A percentile compares a stretch with the other conserved stretches of the same genome.
These are phyloP conservation scores for Ulota crispa DNA, from an alignment of 225 moss, liverwort and hornwort species.

Conservation along the genomic window DNA sequence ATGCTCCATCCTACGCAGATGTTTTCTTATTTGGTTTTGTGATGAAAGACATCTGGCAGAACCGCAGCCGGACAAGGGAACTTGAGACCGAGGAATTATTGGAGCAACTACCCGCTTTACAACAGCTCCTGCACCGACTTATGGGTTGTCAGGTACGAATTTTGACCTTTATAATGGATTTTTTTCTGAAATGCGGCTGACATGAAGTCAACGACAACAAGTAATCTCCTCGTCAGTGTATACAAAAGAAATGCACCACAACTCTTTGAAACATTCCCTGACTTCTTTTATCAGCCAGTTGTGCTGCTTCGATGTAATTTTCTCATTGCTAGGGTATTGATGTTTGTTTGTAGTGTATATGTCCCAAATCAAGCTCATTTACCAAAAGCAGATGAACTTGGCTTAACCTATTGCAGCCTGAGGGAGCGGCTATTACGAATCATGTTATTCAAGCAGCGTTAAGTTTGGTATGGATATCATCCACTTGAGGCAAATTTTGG, in stretches of 20 bases:
- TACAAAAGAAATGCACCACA: not conserved
- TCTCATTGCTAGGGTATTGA: not conserved
- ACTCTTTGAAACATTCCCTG: constrained; percentile 5
- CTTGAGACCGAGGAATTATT: constrained; percentile 76
- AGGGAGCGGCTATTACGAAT: constrained; percentile 91
- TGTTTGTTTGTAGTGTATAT: not conserved
- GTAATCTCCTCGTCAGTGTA: not conserved
- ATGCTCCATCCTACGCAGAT: constrained; percentile 16
- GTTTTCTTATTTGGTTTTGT: constrained; percentile 35
- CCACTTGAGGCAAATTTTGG: not conserved
- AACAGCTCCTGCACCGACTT: constrained; percentile 87
- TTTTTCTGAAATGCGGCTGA: not conserved
- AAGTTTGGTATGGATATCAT: constrained; percentile 65
- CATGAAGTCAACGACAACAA: not conserved
- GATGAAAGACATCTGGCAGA: constrained; percentile 55
- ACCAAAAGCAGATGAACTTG: constrained; percentile 20
- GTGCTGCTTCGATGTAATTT: not conserved
- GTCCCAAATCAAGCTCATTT: constrained; percentile 8
- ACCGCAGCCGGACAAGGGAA: constrained; percentile 78
- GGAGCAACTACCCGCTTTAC: constrained; percentile 85
- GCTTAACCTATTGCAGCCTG: constrained; percentile 59
- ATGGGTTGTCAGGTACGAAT: constrained; percentile 80
- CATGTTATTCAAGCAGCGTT: constrained; percentile 88
- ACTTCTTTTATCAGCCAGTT: not conserved
- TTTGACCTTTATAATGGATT: not conserved